phyloP scores from a whole-genome alignment of 2,329 filamentous ascomycete genomes.

The Botryosphaeria agaves region DNA sequence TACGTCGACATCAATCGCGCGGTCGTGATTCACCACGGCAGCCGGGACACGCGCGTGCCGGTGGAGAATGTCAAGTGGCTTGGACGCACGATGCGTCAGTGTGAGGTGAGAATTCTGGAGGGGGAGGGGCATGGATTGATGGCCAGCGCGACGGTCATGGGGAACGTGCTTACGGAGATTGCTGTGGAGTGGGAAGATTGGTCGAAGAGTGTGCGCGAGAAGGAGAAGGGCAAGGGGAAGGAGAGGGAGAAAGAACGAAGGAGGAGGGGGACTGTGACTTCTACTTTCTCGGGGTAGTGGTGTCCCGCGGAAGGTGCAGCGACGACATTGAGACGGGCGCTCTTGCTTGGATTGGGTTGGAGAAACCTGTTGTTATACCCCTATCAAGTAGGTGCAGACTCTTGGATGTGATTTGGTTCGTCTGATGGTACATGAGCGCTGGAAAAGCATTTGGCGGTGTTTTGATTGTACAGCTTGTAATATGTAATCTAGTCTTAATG shows the following conservation, averaged over 20 bases:
- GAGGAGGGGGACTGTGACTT: neutral
- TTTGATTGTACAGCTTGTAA: no score
- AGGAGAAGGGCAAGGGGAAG: neutral
- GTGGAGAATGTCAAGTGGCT: conserved; percentile 94
- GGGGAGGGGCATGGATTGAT: conserved; percentile 91
- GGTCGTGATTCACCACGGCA: conserved; percentile 88
- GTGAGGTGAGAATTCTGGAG: conserved; percentile 78
- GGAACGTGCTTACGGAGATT: conserved; percentile 84
- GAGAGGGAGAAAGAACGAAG: neutral
- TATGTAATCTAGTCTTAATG: no score
- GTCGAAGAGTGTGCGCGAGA: neutral
- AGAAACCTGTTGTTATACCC: no score
- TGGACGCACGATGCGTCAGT: conserved; percentile 76
- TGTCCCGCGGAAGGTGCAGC: no score
- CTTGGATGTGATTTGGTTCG: no score
- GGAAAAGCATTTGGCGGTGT: no score
- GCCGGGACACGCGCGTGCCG: conserved; percentile 75
- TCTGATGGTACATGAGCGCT: no score
- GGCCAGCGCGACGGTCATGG: conserved; percentile 89
- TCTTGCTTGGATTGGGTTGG: no score
- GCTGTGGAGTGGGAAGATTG: conserved; percentile 56
- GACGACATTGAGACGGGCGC: no score
- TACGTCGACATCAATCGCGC: conserved; percentile 90
- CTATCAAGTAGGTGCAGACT: no score
- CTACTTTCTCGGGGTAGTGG: no score